Conservation (phyloP, 257 asterid species). For the Scutellaria galericulata region DNA sequence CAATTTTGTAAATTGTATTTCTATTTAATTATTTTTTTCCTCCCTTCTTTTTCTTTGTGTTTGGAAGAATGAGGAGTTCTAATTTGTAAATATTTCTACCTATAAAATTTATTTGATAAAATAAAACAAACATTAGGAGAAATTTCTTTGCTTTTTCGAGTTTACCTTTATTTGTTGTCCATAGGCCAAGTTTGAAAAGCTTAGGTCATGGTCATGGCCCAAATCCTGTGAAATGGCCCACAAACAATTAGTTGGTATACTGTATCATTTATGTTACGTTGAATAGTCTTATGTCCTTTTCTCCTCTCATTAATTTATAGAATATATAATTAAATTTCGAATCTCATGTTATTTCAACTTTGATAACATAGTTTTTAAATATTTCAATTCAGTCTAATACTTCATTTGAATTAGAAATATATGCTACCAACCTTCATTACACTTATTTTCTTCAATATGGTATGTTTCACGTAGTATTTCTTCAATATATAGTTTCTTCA, state of each 20-base stretch:
- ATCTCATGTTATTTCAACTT: not conserved
- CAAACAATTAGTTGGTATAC: not conserved
- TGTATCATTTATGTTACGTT: not conserved
- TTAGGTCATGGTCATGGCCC: not conserved
- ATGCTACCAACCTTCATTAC: not conserved
- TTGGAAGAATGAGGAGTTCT: too few species aligned
- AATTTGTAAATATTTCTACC: too few species aligned
- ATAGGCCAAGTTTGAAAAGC: not conserved
- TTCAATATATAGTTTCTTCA: too few species aligned
- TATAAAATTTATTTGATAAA: too few species aligned
- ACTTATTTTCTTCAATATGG: not conserved
- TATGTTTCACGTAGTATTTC: too few species aligned
- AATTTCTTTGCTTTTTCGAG: not conserved
- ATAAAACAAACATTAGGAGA: not conserved
- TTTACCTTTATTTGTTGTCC: not conserved
- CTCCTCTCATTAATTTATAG: not conserved
- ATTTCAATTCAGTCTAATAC: not conserved
- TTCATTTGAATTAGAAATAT: not conserved
- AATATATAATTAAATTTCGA: too few species aligned
- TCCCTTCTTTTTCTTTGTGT: too few species aligned
- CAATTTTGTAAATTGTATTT: too few species aligned
- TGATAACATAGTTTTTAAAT: not conserved
- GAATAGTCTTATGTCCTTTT: not conserved
- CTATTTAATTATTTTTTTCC: too few species aligned
- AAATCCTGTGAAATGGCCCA: constrained; percentile 20